These are phyloP conservation scores for Pilaira anomala DNA, from an alignment of 192 early-diverging fungal species.

Conservation along the genomic window DNA sequence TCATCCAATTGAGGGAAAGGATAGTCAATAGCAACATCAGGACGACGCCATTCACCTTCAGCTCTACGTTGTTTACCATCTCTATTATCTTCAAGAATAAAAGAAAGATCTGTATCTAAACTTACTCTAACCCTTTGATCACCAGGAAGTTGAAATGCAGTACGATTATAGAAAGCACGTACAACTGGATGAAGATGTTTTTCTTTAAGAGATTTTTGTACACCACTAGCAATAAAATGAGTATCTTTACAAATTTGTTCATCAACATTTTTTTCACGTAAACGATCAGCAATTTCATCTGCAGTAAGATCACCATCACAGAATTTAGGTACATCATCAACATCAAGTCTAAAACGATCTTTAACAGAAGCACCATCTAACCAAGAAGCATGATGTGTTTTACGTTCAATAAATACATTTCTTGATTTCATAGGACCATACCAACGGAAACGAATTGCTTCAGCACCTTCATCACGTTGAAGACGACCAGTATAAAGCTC, in stretches of 20 bases:
- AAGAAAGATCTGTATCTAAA: conserved; percentile 89
- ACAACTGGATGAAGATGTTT: conserved; percentile 27
- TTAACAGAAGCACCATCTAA: conserved; percentile 36
- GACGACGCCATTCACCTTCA: conserved; percentile 48
- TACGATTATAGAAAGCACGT: conserved; percentile 36
- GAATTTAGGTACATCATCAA: conserved; percentile 19
- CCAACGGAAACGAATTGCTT: conserved; percentile 41
- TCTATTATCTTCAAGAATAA: conserved; percentile 89
- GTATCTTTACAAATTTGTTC: conserved; percentile 63
- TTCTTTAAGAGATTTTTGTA: conserved; percentile 32
- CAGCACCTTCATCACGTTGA: conserved; percentile 37
- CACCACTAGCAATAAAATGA: conserved; percentile 30
- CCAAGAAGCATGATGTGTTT: conserved; percentile 37
- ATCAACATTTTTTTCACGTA: conserved; percentile 64
- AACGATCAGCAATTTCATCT: conserved; percentile 58
- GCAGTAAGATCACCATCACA: conserved; percentile 23
- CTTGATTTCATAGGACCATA: conserved; percentile 30
- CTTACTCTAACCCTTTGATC: conserved; percentile 84
- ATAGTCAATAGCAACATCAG: conserved; percentile 71
- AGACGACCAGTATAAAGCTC: conserved; percentile 40
- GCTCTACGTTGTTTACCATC: conserved; percentile 72
- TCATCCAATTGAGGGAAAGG: conserved; percentile 64
- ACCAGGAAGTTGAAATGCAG: conserved; percentile 52
- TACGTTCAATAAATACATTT: conserved; percentile 34
- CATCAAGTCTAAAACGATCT: conserved; percentile 35